phyloP scores from a whole-genome alignment of 257 asterid genomes.

The Perilla frutescens region DNA sequence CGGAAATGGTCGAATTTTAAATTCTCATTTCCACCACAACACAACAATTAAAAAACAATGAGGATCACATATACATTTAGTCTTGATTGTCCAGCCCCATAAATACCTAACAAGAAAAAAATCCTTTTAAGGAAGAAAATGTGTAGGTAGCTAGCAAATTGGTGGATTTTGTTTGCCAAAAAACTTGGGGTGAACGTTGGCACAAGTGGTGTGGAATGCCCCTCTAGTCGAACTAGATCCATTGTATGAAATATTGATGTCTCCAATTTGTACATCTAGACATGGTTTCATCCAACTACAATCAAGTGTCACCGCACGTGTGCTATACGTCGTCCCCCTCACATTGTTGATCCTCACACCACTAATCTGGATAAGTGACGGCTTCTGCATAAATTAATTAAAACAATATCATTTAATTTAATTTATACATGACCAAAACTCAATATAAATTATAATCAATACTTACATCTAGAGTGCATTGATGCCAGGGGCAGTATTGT shows the following conservation, averaged over 20 bases:
- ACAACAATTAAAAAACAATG: too few relatives aligned
- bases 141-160: not conserved
- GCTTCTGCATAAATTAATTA: constrained; percentile 2
- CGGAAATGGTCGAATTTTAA: too few relatives aligned
- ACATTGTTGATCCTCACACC: constrained; percentile 32
- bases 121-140: too few relatives aligned
- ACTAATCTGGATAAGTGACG: constrained; percentile 37
- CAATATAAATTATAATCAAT: too few relatives aligned
- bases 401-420: not conserved
- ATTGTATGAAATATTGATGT: constrained; percentile 41
- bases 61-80: too few relatives aligned
- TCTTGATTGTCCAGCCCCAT: too few relatives aligned
- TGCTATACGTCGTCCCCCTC: constrained; percentile 46
- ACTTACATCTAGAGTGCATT: not conserved
- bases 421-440: constrained; percentile 28
- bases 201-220: constrained; percentile 37
- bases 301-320: constrained; percentile 32
- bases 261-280: constrained; percentile 41
- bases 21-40: too few relatives aligned
- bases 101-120: too few relatives aligned
- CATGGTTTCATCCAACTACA: constrained; percentile 58
- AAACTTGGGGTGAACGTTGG: constrained; percentile 45
- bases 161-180: not conserved
- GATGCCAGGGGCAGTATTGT: constrained; percentile 48
- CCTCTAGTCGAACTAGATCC: constrained; percentile 32